Percentiles rank a stretch among this genome's conserved stretches.
phyloP scores from a whole-genome alignment of 2,329 filamentous ascomycete species.

The Aspergillus clavatus region DNA sequence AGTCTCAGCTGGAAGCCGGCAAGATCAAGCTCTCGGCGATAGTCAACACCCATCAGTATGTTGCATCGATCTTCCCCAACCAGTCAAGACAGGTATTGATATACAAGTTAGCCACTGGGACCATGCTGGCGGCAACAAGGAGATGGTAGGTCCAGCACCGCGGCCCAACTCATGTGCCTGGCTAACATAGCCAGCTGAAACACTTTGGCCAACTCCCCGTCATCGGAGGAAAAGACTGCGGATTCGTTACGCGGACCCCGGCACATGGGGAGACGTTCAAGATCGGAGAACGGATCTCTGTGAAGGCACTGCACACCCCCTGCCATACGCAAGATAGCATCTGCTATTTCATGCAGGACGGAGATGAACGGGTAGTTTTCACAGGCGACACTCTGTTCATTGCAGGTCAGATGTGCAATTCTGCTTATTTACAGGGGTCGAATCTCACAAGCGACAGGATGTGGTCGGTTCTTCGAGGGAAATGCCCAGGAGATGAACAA shows the following conservation, averaged over 20 bases:
- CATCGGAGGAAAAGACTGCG: slow-evolving; percentile 83
- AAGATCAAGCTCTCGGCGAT: slow-evolving; percentile 81
- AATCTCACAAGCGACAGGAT: slow-evolving; percentile 53
- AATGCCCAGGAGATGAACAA: slow-evolving; percentile 85
- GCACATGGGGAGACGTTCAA: slow-evolving; percentile 71
- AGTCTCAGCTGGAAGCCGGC: slow-evolving; percentile 65
- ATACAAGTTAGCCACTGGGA: slow-evolving; percentile 69
- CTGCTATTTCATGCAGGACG: slow-evolving; percentile 87
- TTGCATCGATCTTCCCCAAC: slow-evolving; percentile 5
- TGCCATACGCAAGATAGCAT: slow-evolving; percentile 99
- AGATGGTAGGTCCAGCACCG: slow-evolving; percentile 56
- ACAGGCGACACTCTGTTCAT: slow-evolving; percentile 97
- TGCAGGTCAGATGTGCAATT: slow-evolving; percentile 55
- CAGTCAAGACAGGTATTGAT: slow-evolving; percentile 6
- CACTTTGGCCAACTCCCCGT: slow-evolving; percentile 63
- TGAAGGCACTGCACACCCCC: slow-evolving; percentile 87
- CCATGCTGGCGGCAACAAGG: slow-evolving; percentile 85
- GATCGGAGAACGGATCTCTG: slow-evolving; percentile 71
- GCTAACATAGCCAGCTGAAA: slow-evolving; percentile 45
- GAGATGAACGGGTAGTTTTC: slow-evolving; percentile 69
- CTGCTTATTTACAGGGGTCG: neutral
- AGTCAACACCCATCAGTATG: slow-evolving; percentile 95
- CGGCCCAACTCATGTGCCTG: neutral
- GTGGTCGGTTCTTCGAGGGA: slow-evolving; percentile 94
- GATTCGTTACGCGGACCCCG: slow-evolving; percentile 72